phyloP scores from a whole-genome alignment of 768 basidiomycete genomes.

The Austroboletus eburneus region DNA sequence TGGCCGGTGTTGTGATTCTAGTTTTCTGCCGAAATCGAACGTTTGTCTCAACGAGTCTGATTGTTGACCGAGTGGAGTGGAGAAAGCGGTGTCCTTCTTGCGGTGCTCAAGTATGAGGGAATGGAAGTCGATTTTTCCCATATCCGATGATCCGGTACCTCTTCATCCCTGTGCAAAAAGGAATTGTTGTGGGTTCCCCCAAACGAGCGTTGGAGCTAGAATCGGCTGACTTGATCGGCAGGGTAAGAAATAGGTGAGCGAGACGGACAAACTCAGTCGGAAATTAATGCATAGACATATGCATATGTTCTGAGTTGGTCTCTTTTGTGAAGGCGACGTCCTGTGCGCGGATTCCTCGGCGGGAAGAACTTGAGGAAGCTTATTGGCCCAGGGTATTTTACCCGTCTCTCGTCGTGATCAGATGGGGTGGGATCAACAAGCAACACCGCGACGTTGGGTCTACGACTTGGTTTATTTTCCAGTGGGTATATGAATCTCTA shows the following conservation, averaged over 20 bases:
- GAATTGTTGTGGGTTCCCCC: constrained; percentile 4
- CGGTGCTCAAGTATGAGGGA: background rate
- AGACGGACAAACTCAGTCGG: background rate
- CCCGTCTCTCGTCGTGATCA: too few relatives aligned
- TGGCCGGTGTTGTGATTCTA: constrained; percentile 4
- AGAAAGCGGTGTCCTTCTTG: constrained; percentile 3
- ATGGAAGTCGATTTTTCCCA: constrained; percentile 23
- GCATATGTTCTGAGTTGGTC: background rate
- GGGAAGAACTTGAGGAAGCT: too few relatives aligned
- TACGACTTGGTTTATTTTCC: too few relatives aligned
- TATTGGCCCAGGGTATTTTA: too few relatives aligned
- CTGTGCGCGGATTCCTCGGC: background rate
- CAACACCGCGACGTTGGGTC: too few relatives aligned
- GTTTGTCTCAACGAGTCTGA: background rate
- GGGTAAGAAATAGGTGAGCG: background rate
- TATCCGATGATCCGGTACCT: constrained; percentile 2
- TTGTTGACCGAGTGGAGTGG: background rate
- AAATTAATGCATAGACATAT: constrained; percentile 4
- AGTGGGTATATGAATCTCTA: too few relatives aligned
- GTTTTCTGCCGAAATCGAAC: constrained; percentile 5
- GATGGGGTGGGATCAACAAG: too few relatives aligned
- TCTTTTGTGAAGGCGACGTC: background rate
- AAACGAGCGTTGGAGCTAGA: background rate
- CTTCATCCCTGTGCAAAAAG: constrained; percentile 11
- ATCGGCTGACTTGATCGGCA: background rate